Conservation (phyloP, 768 basidiomycete species). For the Boletus barrowsii region DNA sequence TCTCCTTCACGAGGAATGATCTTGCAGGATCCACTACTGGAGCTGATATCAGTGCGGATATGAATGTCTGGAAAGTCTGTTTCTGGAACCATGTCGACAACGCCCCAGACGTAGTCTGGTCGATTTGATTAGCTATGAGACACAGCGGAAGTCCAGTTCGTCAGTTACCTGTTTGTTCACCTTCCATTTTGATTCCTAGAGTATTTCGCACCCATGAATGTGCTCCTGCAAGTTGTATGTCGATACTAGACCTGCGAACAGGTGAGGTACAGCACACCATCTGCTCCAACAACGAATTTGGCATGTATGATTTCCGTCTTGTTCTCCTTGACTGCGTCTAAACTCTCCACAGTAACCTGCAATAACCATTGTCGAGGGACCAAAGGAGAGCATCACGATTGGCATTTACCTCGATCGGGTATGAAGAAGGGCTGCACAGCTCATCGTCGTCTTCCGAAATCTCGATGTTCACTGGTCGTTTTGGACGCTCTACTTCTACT, state of each 20-base stretch:
- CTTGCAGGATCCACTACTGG: not conserved
- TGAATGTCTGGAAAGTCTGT: not conserved
- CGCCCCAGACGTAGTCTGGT: not conserved
- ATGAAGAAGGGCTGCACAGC: not conserved
- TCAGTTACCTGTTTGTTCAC: not conserved
- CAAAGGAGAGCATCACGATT: no score
- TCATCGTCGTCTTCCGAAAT: not conserved
- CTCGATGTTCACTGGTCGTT: not conserved
- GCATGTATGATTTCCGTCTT: not conserved
- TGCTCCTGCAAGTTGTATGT: not conserved
- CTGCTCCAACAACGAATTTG: not conserved
- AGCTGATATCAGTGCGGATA: not conserved
- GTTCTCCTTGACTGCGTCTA: not conserved
- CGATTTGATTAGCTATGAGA: not conserved
- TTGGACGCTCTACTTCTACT: not conserved
- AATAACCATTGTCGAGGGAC: no score
- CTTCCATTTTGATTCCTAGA: not conserved
- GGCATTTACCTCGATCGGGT: no score
- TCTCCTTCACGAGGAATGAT: constrained; percentile 1
- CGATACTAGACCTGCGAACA: not conserved
- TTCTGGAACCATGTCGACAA: not conserved
- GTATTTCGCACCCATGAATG: not conserved
- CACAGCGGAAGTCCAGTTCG: not conserved
- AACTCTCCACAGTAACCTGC: not conserved
- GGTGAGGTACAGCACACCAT: not conserved